phyloP scores from a whole-genome alignment of 129 eudicot species.

The Dittrichia graveolens region DNA sequence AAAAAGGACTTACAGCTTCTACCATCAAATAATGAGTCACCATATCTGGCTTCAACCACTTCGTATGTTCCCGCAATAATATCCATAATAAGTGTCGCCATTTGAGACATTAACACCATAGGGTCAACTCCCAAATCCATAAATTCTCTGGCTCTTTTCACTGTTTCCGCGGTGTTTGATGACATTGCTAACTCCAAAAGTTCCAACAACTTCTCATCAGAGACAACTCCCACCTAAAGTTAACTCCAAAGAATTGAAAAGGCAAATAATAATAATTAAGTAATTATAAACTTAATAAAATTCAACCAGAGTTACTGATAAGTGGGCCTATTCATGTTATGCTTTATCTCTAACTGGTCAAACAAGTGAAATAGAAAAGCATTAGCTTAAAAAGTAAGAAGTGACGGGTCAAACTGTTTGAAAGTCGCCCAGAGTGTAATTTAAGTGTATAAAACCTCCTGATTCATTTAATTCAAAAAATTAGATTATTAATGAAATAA shows the following conservation, averaged over 20 bases:
- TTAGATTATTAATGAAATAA: background rate
- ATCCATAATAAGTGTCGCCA: slow-evolving; percentile 87
- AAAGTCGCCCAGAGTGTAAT: no score
- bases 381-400: background rate
- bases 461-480: background rate
- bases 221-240: slow-evolving; percentile 78
- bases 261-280: background rate
- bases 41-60: slow-evolving; percentile 47
- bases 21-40: slow-evolving; percentile 59
- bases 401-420: no score
- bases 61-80: slow-evolving; percentile 88
- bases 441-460: background rate
- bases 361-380: background rate
- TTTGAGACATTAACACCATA: slow-evolving; percentile 74
- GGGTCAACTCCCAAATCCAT: slow-evolving; percentile 92
- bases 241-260: slow-evolving; percentile 12
- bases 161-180: slow-evolving; percentile 86
- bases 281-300: background rate
- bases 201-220: slow-evolving; percentile 83
- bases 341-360: background rate
- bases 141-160: slow-evolving; percentile 80
- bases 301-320: background rate
- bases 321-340: background rate
- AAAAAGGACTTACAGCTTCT: slow-evolving; percentile 70
- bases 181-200: slow-evolving; percentile 90